Evolutionary conservation across 768 basidiomycete genomes (phyloP).

Genomic region (Sporobolomyces roseus): DNA sequence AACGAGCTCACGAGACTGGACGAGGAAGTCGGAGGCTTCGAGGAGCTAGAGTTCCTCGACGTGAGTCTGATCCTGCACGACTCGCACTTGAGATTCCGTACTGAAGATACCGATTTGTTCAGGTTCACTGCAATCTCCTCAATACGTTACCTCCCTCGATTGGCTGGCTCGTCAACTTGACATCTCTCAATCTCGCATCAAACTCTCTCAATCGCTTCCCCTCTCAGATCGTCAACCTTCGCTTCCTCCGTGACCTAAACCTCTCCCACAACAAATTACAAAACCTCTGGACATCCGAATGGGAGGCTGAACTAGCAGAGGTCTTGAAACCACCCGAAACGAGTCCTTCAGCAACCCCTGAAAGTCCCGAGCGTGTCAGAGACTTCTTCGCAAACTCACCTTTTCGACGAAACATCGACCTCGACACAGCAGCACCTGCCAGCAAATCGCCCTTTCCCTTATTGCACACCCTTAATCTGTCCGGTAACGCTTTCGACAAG

Average conservation of each 20-base stretch:
- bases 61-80: slow-evolving; percentile 3
- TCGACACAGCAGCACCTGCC: background rate
- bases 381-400: slow-evolving; percentile 16
- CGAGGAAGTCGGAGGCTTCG: slow-evolving; percentile 30
- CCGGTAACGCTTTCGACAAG: slow-evolving; percentile 5
- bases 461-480: slow-evolving; percentile 2
- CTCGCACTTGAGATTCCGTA: no score
- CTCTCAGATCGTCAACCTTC: slow-evolving; percentile 16
- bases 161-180: slow-evolving; percentile 24
- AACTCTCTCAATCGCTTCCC: slow-evolving; percentile 26
- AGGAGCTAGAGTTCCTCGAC: slow-evolving; percentile 27
- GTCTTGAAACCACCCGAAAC: slow-evolving; percentile 1
- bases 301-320: background rate
- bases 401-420: no score
- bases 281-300: slow-evolving; percentile 18
- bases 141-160: slow-evolving; percentile 10
- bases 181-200: slow-evolving; percentile 22
- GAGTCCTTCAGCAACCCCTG: slow-evolving; percentile 30
- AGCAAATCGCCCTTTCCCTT: slow-evolving; percentile 8
- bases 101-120: background rate
- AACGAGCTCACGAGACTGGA: slow-evolving; percentile 22
- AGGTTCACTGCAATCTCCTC: slow-evolving; percentile 32
- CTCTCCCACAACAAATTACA: slow-evolving; percentile 25
- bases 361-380: background rate
- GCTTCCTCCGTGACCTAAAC: slow-evolving; percentile 21